Percentiles rank a stretch among this genome's conserved stretches.
phyloP scores from a whole-genome alignment of 1,139 yeast species.

The Candida labiduridarum region DNA sequence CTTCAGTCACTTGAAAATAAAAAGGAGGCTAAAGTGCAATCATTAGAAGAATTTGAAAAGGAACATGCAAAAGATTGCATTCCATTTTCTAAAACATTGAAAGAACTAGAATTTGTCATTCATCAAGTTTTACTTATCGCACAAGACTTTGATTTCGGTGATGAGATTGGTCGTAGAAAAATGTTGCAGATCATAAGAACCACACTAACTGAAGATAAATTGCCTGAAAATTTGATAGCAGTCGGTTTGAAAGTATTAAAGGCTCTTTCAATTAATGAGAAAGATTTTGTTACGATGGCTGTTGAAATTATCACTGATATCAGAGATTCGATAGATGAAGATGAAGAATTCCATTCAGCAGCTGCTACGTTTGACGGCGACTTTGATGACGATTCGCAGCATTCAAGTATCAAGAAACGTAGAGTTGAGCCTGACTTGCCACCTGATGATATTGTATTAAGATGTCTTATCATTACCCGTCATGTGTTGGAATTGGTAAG shows the following conservation, averaged over 20 bases:
- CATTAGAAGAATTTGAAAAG: constrained; percentile 16
- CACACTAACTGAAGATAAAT: constrained; percentile 54
- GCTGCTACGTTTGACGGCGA: constrained; percentile 36
- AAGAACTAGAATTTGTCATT: constrained; percentile 72
- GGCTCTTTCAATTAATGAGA: constrained; percentile 73
- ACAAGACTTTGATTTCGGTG: constrained; percentile 79
- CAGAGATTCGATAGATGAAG: constrained; percentile 58
- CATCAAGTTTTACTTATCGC: constrained; percentile 73
- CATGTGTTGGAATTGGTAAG: constrained; percentile 70
- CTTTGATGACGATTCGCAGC: constrained; percentile 21
- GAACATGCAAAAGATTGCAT: constrained; percentile 17
- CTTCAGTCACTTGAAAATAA: constrained; percentile 1
- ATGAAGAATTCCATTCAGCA: constrained; percentile 57
- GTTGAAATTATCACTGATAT: constrained; percentile 87
- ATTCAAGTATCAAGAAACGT: constrained; percentile 25
- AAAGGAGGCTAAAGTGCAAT: neutral
- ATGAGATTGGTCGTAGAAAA: constrained; percentile 86
- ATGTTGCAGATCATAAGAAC: constrained; percentile 74
- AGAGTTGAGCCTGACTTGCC: constrained; percentile 42
- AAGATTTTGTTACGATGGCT: constrained; percentile 81
- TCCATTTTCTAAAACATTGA: constrained; percentile 38
- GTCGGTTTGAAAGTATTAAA: constrained; percentile 66
- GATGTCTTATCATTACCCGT: constrained; percentile 71
- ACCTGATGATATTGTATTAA: constrained; percentile 54
- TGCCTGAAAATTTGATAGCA: constrained; percentile 56